These are phyloP conservation scores for Hypoxylon lenormandii DNA, from an alignment of 495 filamentous ascomycete genomes.

Conservation along the genomic window DNA sequence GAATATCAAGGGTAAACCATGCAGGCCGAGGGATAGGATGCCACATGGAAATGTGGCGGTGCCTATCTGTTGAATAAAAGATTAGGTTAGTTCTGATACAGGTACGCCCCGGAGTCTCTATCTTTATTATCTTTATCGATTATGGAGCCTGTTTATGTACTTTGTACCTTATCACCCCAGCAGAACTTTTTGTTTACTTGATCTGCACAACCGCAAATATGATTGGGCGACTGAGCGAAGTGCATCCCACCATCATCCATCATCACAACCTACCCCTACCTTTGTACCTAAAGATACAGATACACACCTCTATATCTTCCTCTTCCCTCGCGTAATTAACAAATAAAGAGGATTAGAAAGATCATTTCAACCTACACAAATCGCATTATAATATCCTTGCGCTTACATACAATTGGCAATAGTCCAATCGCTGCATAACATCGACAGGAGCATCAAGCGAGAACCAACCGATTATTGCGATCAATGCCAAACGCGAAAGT, in stretches of 20 bases:
- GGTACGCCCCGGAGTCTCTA: not conserved
- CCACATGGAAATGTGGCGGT: conserved; percentile 34
- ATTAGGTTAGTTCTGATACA: too few relatives aligned
- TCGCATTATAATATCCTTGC: conserved; percentile 19
- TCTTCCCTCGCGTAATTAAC: conserved; percentile 24
- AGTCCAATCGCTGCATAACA: not conserved
- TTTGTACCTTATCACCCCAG: not conserved
- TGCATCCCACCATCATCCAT: conserved; percentile 29
- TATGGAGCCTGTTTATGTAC: too few relatives aligned
- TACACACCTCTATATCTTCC: conserved; percentile 21
- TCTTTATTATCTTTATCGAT: not conserved
- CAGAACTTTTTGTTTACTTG: conserved; percentile 2
- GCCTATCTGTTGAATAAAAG: not conserved
- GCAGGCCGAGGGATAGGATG: conserved; percentile 13
- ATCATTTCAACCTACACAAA: conserved; percentile 16
- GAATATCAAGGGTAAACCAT: conserved; percentile 7
- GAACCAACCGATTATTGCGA: conserved; percentile 16
- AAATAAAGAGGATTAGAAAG: conserved; percentile 3
- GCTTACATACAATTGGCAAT: conserved; percentile 26
- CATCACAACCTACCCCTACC: conserved; percentile 25
- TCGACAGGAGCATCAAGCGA: conserved; percentile 8
- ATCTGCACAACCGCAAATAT: not conserved
- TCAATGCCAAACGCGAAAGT: conserved; percentile 54
- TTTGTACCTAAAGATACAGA: conserved; percentile 6
- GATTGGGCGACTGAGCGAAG: conserved; percentile 40